phyloP scores from a whole-genome alignment of 2,329 filamentous ascomycete genomes.

The Fusarium lyarnte region DNA sequence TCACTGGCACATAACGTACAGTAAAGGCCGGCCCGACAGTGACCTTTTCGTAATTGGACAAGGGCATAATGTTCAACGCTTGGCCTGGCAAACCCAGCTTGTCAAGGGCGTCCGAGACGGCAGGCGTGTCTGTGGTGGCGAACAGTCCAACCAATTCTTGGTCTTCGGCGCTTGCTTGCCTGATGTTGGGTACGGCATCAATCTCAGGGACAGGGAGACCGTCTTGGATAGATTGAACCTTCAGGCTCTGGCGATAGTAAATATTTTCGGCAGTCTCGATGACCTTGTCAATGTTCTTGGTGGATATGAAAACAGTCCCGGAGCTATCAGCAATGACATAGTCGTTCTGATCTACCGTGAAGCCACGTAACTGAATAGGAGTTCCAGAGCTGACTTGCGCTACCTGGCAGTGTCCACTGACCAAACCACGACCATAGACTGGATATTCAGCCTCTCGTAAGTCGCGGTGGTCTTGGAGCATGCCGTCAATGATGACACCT shows the following conservation, averaged over 20 bases:
- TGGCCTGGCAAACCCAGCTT: conserved; percentile 1
- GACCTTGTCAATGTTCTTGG: no score
- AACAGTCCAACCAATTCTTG: neutral
- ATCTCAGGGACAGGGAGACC: neutral
- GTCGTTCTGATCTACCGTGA: no score
- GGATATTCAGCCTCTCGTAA: no score
- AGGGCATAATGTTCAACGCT: neutral
- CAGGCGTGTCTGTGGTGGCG: neutral
- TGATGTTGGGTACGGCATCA: neutral
- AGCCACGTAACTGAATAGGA: no score
- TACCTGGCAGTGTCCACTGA: no score
- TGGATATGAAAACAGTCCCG: no score
- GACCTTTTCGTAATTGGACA: neutral
- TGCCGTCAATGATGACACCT: no score
- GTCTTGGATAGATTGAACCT: neutral
- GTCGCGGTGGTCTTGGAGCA: no score
- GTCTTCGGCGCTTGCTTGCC: neutral
- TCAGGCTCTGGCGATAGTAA: neutral
- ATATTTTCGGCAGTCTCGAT: no score
- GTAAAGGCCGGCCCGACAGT: conserved; percentile 5
- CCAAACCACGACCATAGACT: no score
- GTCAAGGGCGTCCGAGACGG: conserved; percentile 3
- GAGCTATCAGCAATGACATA: no score
- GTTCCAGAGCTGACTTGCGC: no score
- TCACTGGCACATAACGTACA: neutral